Percentiles rank a stretch among this genome's conserved stretches.
Conservation (phyloP, 371 early-diverging fungal species). For the Mucor irregularis region DNA sequence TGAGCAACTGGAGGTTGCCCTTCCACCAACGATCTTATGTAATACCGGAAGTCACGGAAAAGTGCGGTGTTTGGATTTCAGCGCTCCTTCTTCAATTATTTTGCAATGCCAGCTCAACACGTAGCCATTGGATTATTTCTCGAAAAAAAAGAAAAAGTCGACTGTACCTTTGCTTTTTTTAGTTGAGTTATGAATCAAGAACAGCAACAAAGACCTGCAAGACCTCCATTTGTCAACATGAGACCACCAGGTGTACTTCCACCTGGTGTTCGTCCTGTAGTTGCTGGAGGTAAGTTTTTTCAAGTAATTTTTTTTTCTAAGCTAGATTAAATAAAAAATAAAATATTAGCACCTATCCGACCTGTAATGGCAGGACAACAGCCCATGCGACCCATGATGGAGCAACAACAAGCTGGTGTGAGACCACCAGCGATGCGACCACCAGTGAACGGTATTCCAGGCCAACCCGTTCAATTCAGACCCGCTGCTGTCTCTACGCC, state of each 20-base stretch:
- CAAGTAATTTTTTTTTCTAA: neutral
- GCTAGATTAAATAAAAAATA: neutral
- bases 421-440: constrained; percentile 8
- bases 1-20: no score
- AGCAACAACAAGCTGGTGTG: neutral
- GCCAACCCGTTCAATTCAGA: constrained; percentile 1
- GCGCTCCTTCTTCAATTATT: no score
- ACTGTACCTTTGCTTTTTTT: no score
- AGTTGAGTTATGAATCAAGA: constrained; percentile 17
- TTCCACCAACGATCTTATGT: no score
- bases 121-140: no score
- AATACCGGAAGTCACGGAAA: no score
- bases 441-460: constrained; percentile 1
- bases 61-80: no score
- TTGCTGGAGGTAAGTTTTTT: neutral
- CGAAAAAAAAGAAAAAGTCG: no score
- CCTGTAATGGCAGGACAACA: constrained; percentile 15
- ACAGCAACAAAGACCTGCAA: constrained; percentile 9
- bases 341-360: constrained; percentile 8
- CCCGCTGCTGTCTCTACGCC: neutral
- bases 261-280: constrained; percentile 3
- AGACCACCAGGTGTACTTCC: neutral
- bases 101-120: no score
- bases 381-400: constrained; percentile 5
- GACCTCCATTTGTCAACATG: neutral